These are phyloP conservation scores for Fusarium mexicanum DNA, from an alignment of 2,329 filamentous ascomycete genomes.

Conservation along the genomic window DNA sequence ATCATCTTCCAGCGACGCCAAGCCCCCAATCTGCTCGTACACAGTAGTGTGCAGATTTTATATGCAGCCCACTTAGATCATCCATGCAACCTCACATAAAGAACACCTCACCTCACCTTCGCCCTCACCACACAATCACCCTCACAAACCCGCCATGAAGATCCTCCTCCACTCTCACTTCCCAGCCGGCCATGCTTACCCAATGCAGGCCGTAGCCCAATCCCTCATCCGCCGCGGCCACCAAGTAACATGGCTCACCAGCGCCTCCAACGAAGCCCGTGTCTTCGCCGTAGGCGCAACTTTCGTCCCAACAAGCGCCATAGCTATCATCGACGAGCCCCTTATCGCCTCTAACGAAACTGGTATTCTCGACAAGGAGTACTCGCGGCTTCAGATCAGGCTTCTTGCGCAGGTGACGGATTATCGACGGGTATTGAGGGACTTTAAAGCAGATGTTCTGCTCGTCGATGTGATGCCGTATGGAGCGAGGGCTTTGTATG, in stretches of 20 bases:
- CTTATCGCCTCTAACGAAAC: slow-evolving; percentile 42
- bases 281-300: slow-evolving; percentile 48
- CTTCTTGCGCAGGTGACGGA: slow-evolving; percentile 50
- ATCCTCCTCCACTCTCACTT: slow-evolving; percentile 53
- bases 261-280: slow-evolving; percentile 46
- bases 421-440: slow-evolving; percentile 45
- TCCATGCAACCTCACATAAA: slow-evolving; percentile 6
- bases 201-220: slow-evolving; percentile 52
- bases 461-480: slow-evolving; percentile 52
- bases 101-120: not conserved
- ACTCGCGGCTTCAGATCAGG: slow-evolving; percentile 40
- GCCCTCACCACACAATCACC: not conserved
- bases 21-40: not conserved
- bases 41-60: not conserved
- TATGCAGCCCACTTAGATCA: not conserved
- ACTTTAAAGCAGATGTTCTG: slow-evolving; percentile 46
- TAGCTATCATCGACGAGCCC: slow-evolving; percentile 46
- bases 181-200: slow-evolving; percentile 52
- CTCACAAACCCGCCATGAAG: slow-evolving; percentile 45
- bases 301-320: slow-evolving; percentile 46
- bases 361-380: slow-evolving; percentile 46
- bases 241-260: slow-evolving; percentile 52
- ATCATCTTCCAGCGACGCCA: not conserved
- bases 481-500: slow-evolving; percentile 49
- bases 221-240: slow-evolving; percentile 51